Base-by-base conservation (phyloP, 768 basidiomycete species). In the Rhizopogon roseolus region DNA sequence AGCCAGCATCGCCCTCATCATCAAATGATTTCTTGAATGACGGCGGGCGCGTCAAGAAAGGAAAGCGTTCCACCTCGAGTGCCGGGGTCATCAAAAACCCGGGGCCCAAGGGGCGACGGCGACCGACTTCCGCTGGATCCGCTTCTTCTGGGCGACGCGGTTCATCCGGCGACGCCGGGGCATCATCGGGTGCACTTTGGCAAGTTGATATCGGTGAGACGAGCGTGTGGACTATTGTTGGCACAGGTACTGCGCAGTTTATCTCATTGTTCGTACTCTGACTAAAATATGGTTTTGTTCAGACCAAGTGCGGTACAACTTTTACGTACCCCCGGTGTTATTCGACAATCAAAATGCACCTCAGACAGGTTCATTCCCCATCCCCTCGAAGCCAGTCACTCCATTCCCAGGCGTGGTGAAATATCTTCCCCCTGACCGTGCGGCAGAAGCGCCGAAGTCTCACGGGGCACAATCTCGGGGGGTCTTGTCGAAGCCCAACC, bases 221-320 rank as follows among this genome's bases (percentile, higher is more conserved):
- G 29, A 92, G 90, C 65, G 89, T 93, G 22, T 95, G 93, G 93
- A 94, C 93, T 4, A 91, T 94, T 60, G 90, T 93, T 56, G 91
- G 93, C 60, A 93, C 90, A 57, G 90, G 90, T 92, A 68, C 70
- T 78, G 57, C 46, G 57, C 28, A 54, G 55, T 44, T 5, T 34
- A 42, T 45, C 22, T 40, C 36, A 43, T 48, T 45, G 36, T 51
- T 54, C 49, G 27, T 41, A 55, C 42, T 50, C 60, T 66, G 36
- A 65, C 58, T 52, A 54, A 55, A 52, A 50, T 19, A 37, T 6
- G 32, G 9, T 48, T 48, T 54, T 37, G 44, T 55, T 53, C 71
- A 86, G 92, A 95, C 64, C 89, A 93, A 81, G 81, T 93, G 50
- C 86, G 93, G 57, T 93, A 94, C 73, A 93, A 94, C 70, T 95